Evolutionary conservation across 768 basidiomycete genomes (phyloP).

Genomic region (Cystofilobasidium bisporidii): DNA sequence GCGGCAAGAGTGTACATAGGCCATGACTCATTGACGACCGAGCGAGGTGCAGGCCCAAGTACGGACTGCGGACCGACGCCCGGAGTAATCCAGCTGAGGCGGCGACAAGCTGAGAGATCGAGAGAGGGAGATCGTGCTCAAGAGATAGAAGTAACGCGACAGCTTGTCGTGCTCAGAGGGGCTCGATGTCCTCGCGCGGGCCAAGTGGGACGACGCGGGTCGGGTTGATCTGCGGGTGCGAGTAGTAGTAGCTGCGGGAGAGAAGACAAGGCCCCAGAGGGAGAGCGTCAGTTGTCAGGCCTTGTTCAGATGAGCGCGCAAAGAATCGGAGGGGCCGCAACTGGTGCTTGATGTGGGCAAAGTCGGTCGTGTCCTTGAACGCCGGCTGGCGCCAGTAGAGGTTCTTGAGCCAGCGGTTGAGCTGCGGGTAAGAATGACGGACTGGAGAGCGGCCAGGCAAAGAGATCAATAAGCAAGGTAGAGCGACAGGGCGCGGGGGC

Average conservation of each 20-base stretch:
- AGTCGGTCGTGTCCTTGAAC: slow-evolving; percentile 78
- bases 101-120: too few species aligned
- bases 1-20: too few species aligned
- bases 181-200: slow-evolving; percentile 59
- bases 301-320: not conserved
- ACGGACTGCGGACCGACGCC: too few species aligned
- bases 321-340: slow-evolving; percentile 32
- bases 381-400: slow-evolving; percentile 85
- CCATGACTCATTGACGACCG: too few species aligned
- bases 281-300: not conserved
- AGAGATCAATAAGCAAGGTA: not conserved
- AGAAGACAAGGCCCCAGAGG: not conserved
- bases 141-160: too few species aligned
- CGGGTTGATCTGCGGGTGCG: slow-evolving; percentile 28
- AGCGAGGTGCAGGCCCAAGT: too few species aligned
- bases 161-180: slow-evolving; percentile 36
- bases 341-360: slow-evolving; percentile 74
- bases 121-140: too few species aligned
- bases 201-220: slow-evolving; percentile 66
- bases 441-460: slow-evolving; percentile 42
- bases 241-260: slow-evolving; percentile 16
- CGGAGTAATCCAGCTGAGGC: too few species aligned
- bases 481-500: slow-evolving; percentile 33
- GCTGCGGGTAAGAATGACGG: slow-evolving; percentile 73
- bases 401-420: slow-evolving; percentile 54